These are phyloP conservation scores for Globisporangium carolinianum DNA, from an alignment of 352 stramenopile genomes.

Conservation along the genomic window DNA sequence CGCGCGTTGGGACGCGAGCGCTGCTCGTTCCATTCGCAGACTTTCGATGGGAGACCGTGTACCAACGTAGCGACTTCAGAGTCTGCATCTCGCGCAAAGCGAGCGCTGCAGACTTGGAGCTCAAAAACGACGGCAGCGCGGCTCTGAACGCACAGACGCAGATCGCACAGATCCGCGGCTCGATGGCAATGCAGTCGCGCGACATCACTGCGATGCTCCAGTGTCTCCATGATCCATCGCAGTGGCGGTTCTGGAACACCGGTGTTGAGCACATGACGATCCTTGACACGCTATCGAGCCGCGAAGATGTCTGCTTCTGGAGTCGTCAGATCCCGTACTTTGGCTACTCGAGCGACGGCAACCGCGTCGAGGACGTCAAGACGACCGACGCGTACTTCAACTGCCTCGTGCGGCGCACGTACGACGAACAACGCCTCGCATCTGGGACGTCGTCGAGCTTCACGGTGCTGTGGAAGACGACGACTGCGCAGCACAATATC, in stretches of 20 bases:
- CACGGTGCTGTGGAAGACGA: constrained; percentile 36
- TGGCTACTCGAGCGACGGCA: constrained; percentile 19
- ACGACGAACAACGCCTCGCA: constrained; percentile 10
- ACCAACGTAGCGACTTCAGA: constrained; percentile 6
- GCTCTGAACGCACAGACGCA: background rate
- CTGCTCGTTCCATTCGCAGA: constrained; percentile 11
- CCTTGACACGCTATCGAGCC: constrained; percentile 19
- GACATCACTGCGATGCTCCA: constrained; percentile 15
- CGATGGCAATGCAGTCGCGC: constrained; percentile 13
- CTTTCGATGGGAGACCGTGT: constrained; percentile 8
- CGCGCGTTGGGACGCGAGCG: constrained; percentile 10
- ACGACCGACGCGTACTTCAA: constrained; percentile 19
- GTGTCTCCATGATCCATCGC: constrained; percentile 18
- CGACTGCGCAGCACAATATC: constrained; percentile 18
- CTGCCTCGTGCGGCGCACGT: constrained; percentile 23
- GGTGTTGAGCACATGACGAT: constrained; percentile 15
- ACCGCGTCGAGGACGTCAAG: constrained; percentile 4
- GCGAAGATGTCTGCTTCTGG: constrained; percentile 34
- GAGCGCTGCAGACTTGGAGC: background rate
- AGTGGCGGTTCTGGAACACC: constrained; percentile 14
- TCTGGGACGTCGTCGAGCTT: constrained; percentile 6
- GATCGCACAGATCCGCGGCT: constrained; percentile 20
- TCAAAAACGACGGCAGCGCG: background rate
- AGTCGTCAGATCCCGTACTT: constrained; percentile 24
- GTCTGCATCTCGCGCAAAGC: constrained; percentile 10